These are phyloP conservation scores for Babesia sp. DNA, from an alignment of 169 alveolate species.

Conservation along the genomic window DNA sequence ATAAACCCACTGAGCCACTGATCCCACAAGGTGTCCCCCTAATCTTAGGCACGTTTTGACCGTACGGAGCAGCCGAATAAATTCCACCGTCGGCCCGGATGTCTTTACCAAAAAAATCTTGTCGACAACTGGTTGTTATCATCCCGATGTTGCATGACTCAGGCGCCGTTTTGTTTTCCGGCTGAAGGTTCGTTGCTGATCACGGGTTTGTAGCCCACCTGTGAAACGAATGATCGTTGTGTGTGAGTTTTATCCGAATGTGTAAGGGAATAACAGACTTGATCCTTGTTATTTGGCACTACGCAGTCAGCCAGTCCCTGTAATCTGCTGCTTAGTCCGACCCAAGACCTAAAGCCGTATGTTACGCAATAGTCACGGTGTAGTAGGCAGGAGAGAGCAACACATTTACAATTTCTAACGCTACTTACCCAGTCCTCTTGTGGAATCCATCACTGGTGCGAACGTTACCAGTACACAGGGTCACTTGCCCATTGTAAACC, in stretches of 20 bases:
- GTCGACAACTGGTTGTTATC: neutral
- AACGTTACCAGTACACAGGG: neutral
- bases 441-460: neutral
- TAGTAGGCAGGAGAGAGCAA: neutral
- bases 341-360: slow-evolving; percentile 1
- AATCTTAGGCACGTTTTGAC: slow-evolving; percentile 18
- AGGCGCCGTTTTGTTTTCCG: neutral
- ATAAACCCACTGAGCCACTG: slow-evolving; percentile 45
- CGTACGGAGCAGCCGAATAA: neutral
- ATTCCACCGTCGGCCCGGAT: neutral
- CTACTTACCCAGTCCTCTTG: neutral
- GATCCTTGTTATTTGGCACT: neutral
- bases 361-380: neutral
- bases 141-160: neutral
- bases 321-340: neutral
- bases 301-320: neutral
- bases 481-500: slow-evolving; percentile 9
- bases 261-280: neutral
- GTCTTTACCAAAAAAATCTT: neutral
- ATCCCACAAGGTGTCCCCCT: slow-evolving; percentile 26
- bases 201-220: neutral
- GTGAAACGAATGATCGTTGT: neutral
- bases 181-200: neutral
- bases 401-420: neutral
- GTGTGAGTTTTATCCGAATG: neutral